Conservation (phyloP, 2,329 filamentous ascomycete species). For the Gaeumannomyces tritici region DNA sequence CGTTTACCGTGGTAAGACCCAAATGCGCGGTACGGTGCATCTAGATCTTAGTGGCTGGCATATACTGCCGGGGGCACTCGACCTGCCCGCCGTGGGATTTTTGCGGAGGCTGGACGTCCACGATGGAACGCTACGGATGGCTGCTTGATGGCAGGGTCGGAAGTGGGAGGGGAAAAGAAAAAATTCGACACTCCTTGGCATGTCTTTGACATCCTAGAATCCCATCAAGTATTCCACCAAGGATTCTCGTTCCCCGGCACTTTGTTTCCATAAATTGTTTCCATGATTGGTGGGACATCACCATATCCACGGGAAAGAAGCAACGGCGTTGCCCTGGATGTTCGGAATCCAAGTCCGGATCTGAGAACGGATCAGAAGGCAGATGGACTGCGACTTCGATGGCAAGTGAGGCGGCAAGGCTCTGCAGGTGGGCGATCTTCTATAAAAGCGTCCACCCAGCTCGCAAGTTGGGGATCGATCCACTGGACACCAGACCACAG, state of each 20-base stretch:
- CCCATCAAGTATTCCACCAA: constrained; percentile 2
- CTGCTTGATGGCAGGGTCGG: too few relatives aligned
- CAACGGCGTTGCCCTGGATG: background rate
- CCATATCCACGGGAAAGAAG: background rate
- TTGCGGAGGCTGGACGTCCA: background rate
- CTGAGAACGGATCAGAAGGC: background rate
- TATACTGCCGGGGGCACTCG: background rate
- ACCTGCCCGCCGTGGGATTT: background rate
- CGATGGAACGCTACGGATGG: background rate
- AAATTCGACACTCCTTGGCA: background rate
- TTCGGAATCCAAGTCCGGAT: background rate
- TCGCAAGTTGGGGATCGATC: background rate
- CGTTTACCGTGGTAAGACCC: too few relatives aligned
- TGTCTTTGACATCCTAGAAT: background rate
- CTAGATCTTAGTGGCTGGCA: background rate
- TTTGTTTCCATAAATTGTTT: background rate
- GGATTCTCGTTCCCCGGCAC: background rate
- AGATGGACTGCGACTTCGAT: background rate
- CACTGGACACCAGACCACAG: background rate
- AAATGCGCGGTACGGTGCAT: background rate
- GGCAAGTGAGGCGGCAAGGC: background rate
- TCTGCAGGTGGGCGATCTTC: background rate
- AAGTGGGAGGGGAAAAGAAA: background rate
- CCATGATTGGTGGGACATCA: constrained; percentile 1
- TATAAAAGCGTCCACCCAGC: background rate